phyloP scores from a whole-genome alignment of 208 protist genomes.

The Crithidia acanthocephali region DNA sequence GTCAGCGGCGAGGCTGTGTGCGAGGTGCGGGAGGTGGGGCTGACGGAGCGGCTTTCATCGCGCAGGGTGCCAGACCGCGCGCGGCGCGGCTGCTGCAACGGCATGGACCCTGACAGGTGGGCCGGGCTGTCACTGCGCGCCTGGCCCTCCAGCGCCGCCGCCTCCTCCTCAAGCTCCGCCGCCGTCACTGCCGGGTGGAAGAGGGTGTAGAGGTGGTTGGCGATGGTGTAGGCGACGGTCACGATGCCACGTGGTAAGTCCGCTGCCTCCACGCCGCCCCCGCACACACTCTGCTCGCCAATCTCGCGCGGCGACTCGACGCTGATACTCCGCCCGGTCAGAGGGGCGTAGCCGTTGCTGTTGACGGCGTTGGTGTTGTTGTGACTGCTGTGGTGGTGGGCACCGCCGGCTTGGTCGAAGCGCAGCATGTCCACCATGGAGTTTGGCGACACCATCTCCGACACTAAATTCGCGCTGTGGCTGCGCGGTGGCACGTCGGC shows the following conservation, averaged over 20 bases:
- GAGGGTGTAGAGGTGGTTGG: slow-evolving; percentile 20
- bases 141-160: neutral
- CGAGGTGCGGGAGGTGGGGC: slow-evolving; percentile 3
- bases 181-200: slow-evolving; percentile 18
- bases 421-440: slow-evolving; percentile 13
- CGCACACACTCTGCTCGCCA: slow-evolving; percentile 1
- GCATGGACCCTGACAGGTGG: neutral
- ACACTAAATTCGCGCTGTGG: neutral
- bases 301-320: slow-evolving; percentile 10
- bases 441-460: slow-evolving; percentile 5
- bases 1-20: slow-evolving; percentile 1
- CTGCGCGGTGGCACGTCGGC: slow-evolving; percentile 11
- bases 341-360: slow-evolving; percentile 4
- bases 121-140: neutral
- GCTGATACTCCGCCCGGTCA: slow-evolving; percentile 4
- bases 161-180: slow-evolving; percentile 24
- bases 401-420: neutral
- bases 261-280: neutral
- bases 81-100: neutral
- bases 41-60: slow-evolving; percentile 10
- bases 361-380: neutral
- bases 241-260: slow-evolving; percentile 27
- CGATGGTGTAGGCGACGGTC: slow-evolving; percentile 22
- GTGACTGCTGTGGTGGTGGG: no score
- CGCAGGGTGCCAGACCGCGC: neutral